phyloP scores from a whole-genome alignment of 139 green algal species.

The Diplosphaera chodatii region DNA sequence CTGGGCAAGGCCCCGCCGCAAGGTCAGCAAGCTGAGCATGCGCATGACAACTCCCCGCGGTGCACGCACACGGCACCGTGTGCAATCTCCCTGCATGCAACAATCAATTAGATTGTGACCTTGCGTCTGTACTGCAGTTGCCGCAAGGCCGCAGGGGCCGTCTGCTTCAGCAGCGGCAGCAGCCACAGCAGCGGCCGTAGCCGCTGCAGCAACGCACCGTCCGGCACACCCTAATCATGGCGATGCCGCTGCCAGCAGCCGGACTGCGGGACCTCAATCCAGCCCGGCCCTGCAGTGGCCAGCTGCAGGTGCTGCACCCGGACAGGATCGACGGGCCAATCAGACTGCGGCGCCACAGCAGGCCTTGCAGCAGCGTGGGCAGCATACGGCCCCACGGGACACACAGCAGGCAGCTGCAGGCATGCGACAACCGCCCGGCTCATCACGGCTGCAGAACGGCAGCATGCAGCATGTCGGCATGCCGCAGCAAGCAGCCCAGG shows the following conservation, averaged over 20 bases:
- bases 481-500: not conserved
- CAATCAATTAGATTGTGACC: no score
- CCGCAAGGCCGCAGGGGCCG: not conserved
- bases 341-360: not conserved
- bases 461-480: not conserved
- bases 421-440: not conserved
- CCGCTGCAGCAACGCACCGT: not conserved
- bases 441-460: not conserved
- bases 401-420: not conserved
- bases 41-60: no score
- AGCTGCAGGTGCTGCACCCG: not conserved
- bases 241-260: no score
- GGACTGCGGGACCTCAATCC: no score
- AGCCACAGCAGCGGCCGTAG: not conserved
- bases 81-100: no score
- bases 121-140: not conserved
- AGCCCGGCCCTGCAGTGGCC: not conserved
- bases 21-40: not conserved
- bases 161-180: not conserved
- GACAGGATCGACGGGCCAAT: no score
- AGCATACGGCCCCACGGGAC: not conserved
- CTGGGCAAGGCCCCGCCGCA: not conserved
- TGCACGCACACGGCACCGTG: no score
- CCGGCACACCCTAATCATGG: no score
- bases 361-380: constrained; percentile 3